A percentile compares a stretch with the other conserved stretches of the same genome.
phyloP scores from a whole-genome alignment of 371 early-diverging fungal genomes.

The Rhizopus arrhizus region DNA sequence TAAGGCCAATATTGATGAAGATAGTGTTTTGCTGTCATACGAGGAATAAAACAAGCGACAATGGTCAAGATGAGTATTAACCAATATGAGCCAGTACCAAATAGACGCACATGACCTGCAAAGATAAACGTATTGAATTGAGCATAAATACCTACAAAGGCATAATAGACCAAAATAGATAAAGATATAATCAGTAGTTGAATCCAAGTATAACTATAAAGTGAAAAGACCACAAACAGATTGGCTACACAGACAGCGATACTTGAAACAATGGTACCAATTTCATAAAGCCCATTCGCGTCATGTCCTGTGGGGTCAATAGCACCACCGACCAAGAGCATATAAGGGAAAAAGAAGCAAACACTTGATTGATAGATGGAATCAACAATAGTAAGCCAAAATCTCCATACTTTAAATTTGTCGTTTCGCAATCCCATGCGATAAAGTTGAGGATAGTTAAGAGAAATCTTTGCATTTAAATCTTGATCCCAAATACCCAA shows the following conservation, averaged over 20 bases:
- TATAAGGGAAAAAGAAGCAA: slow-evolving; percentile 76
- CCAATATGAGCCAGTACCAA: slow-evolving; percentile 59
- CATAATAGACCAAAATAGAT: slow-evolving; percentile 54
- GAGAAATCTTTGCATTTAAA: slow-evolving; percentile 68
- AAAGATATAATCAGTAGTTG: slow-evolving; percentile 59
- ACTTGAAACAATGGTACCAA: slow-evolving; percentile 82
- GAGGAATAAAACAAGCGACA: slow-evolving; percentile 54
- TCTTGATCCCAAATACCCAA: slow-evolving; percentile 90
- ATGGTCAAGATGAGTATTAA: slow-evolving; percentile 51
- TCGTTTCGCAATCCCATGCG: slow-evolving; percentile 82
- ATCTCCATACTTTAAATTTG: slow-evolving; percentile 81
- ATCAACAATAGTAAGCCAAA: slow-evolving; percentile 83
- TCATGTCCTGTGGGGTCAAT: slow-evolving; percentile 57
- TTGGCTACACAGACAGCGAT: slow-evolving; percentile 79
- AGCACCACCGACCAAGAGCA: slow-evolving; percentile 53
- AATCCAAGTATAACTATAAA: slow-evolving; percentile 80
- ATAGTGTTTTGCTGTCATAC: slow-evolving; percentile 48
- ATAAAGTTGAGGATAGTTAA: slow-evolving; percentile 85
- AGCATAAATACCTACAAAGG: slow-evolving; percentile 55
- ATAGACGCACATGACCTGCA: slow-evolving; percentile 51
- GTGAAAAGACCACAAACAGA: slow-evolving; percentile 76
- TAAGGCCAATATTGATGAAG: slow-evolving; percentile 57
- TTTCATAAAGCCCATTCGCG: slow-evolving; percentile 67
- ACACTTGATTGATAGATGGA: slow-evolving; percentile 89
- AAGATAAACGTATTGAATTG: slow-evolving; percentile 45